Conservation (phyloP, 345 rosid genomes). For the Salix arbutifolia region DNA sequence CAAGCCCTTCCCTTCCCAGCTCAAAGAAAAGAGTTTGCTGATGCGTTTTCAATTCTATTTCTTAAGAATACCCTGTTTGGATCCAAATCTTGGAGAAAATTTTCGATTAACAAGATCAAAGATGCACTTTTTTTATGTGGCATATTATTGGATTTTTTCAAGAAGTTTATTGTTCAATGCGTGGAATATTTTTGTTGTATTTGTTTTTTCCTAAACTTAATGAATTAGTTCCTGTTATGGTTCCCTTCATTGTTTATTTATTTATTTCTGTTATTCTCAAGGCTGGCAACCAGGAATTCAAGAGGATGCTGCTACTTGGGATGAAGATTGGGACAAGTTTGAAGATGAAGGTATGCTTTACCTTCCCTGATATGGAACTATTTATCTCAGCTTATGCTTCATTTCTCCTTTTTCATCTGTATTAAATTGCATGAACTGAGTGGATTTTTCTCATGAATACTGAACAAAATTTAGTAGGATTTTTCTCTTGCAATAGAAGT, state of each 20-base stretch:
- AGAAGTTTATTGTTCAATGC: not conserved
- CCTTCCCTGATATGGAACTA: not conserved
- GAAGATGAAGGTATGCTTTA: slow-evolving; percentile 74
- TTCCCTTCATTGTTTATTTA: not conserved
- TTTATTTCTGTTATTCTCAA: slow-evolving; percentile 18
- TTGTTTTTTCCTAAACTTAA: not conserved
- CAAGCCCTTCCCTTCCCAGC: not conserved
- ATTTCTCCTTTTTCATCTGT: slow-evolving; percentile 1
- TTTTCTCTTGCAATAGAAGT: slow-evolving; percentile 38
- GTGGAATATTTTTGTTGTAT: not conserved
- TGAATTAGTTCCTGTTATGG: slow-evolving; percentile 4
- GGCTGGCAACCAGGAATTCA: slow-evolving; percentile 99
- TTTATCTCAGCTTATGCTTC: slow-evolving; percentile 1
- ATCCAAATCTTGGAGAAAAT: not conserved
- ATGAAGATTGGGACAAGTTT: slow-evolving; percentile 99
- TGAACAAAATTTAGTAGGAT: slow-evolving; percentile 2
- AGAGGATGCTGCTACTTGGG: slow-evolving; percentile 84
- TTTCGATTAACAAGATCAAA: not conserved
- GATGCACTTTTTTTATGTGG: not conserved
- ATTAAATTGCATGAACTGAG: slow-evolving; percentile 1
- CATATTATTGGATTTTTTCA: not conserved
- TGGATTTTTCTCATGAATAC: not conserved
- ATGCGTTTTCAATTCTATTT: not conserved
- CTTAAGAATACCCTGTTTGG: not conserved
- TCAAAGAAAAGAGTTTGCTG: not conserved